Percentiles rank a stretch among this genome's conserved stretches.
phyloP scores from a whole-genome alignment of 148 eudicot species.

The Persicaria maculosa region DNA sequence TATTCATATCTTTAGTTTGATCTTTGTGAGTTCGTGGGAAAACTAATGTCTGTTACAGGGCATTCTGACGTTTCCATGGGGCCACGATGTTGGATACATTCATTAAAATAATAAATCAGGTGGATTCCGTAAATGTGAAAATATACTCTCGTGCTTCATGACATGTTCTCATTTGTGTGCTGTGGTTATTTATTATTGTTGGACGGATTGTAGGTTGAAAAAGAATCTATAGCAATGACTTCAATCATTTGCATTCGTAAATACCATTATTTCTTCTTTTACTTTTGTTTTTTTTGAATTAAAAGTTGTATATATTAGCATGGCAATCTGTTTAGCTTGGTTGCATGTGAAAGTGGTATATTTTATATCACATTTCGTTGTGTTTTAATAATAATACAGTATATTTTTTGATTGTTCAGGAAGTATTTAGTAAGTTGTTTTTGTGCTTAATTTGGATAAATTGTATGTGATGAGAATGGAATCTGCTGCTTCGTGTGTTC shows the following conservation, averaged over 20 bases:
- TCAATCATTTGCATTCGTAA: not conserved
- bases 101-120: constrained; percentile 28
- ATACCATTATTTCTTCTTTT: not conserved
- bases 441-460: too few relatives aligned
- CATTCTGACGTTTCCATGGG: constrained; percentile 35
- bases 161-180: not conserved
- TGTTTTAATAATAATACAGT: too few relatives aligned
- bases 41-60: constrained; percentile 33
- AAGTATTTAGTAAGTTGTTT: too few relatives aligned
- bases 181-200: not conserved
- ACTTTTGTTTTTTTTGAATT: not conserved
- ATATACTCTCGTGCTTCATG: constrained; percentile 9
- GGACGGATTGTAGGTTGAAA: not conserved
- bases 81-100: constrained; percentile 27
- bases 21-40: constrained; percentile 15
- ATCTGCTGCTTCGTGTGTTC: not conserved
- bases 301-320: not conserved
- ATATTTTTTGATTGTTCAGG: too few relatives aligned
- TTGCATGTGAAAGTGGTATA: too few relatives aligned
- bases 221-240: not conserved
- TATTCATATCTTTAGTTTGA: constrained; percentile 14
- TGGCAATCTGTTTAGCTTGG: not conserved
- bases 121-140: constrained; percentile 20
- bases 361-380: too few relatives aligned
- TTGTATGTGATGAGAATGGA: not conserved